Evolutionary conservation across 345 rosid genomes (phyloP), one percentile per base, ranked within the genome.

Genomic region (Eucalyptus globulus): DNA sequence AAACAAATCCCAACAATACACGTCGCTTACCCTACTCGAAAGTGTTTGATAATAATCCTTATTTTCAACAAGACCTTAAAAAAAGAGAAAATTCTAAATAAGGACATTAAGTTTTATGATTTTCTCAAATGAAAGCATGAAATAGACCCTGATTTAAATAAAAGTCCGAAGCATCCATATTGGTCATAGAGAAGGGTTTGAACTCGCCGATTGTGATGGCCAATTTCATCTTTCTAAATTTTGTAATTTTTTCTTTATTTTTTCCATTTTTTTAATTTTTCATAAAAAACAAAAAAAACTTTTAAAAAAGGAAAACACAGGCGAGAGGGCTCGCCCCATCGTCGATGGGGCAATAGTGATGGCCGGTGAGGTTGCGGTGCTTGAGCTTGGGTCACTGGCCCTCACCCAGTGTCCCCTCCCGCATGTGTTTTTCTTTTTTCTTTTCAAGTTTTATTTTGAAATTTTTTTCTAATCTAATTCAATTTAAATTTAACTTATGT

Each of bases 311-410:
- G 2, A 53, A 53, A 53, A 53, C 26, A 53, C 1, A 53, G 2
- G 4, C 2, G 2, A 53, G 58, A 21, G 24, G 58, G 5, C 26
- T 1, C 5, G 1, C 58, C 58, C 58, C 26, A 21, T 53, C 5
- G 0, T 0, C 1, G 1, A 2, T 21, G 58, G 58, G 58, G 58
- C 0, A 53, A 0, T 2, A 19, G 1, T 0, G 0, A 53, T 53
- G 58, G 26, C 0, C 0, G 0, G 2, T 19, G 11, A 53, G 26
- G 58, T 53, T 53, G 26, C 0, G n/a, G n/a, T n/a, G n/a, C n/a
- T n/a, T n/a, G n/a, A n/a, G n/a, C n/a, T n/a, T n/a, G 58, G 58
- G 2, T 53, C 11, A 0, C 0, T 53, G 2, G 24, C 58, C 26
- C 58, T 53, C 58, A 53, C 26, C 58, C 0, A 53, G 0, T 2